These are phyloP conservation scores for Aspergillus sclerotioniger DNA, from an alignment of 495 filamentous ascomycete species.

Conservation along the genomic window DNA sequence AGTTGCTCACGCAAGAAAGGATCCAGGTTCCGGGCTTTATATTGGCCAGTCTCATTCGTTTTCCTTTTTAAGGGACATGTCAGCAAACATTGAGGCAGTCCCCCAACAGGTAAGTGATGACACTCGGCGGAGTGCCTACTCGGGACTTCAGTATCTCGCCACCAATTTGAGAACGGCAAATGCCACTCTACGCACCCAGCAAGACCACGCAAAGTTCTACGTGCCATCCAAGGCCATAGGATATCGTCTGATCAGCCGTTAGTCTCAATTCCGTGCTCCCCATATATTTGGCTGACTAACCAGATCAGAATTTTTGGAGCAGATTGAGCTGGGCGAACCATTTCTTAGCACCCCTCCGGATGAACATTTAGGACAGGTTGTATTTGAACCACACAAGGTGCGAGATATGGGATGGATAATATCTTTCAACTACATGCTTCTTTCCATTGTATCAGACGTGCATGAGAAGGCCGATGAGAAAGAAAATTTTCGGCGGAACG, in stretches of 20 bases:
- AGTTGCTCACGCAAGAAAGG: neutral
- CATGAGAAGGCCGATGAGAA: neutral
- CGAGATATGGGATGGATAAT: neutral
- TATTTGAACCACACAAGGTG: neutral
- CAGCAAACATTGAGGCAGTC: neutral
- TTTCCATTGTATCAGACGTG: neutral
- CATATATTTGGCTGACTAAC: neutral
- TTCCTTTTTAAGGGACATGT: neutral
- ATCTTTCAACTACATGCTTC: neutral
- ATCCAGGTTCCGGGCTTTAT: neutral
- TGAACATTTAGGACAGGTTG: neutral
- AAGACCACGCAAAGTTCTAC: neutral
- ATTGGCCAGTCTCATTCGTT: conserved; percentile 1
- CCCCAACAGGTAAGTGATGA: neutral
- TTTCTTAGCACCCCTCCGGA: neutral
- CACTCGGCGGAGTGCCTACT: neutral
- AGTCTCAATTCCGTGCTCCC: neutral
- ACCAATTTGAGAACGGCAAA: neutral
- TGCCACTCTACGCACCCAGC: neutral
- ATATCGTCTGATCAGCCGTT: neutral
- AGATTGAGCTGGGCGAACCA: neutral
- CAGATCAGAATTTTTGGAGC: neutral
- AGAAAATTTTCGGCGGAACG: neutral
- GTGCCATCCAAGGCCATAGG: neutral
- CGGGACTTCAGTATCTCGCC: neutral